Percentiles rank a stretch among this genome's conserved stretches.
These are phyloP conservation scores for Microbotryum violaceum DNA, from an alignment of 1,284 basidiomycete genomes.

Conservation along the genomic window DNA sequence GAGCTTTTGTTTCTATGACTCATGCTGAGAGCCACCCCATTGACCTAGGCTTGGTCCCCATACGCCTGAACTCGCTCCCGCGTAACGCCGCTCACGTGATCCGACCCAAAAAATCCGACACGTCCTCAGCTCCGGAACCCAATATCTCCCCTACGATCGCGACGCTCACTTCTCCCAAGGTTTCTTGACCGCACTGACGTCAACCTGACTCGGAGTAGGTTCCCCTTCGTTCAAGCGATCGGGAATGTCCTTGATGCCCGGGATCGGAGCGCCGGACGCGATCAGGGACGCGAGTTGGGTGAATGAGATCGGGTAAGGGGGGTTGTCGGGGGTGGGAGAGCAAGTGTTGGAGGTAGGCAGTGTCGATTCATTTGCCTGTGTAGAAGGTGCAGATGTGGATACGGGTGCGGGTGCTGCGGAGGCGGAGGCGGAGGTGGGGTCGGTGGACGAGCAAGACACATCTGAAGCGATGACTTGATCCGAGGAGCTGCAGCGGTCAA, in stretches of 20 bases:
- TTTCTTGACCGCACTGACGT: slow-evolving; percentile 14
- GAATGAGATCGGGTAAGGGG: slow-evolving; percentile 34
- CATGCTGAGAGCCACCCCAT: no score
- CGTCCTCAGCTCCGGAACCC: no score
- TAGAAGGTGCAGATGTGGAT: background rate
- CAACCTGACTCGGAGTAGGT: slow-evolving; percentile 18
- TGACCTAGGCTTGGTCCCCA: background rate
- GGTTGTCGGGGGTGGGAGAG: background rate
- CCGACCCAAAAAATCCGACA: no score
- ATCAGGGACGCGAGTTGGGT: slow-evolving; percentile 33
- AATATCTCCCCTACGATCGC: no score
- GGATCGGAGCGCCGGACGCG: slow-evolving; percentile 30
- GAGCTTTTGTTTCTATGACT: no score
- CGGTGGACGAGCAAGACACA: background rate
- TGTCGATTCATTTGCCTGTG: background rate
- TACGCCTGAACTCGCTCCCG: no score
- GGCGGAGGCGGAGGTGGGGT: background rate
- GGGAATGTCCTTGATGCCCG: slow-evolving; percentile 33
- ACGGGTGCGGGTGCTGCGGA: background rate
- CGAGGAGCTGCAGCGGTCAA: no score
- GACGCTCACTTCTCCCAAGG: slow-evolving; percentile 30
- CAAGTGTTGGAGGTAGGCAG: background rate
- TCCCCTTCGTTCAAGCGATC: slow-evolving; percentile 26
- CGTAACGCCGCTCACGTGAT: no score
- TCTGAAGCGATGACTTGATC: background rate